These are phyloP conservation scores for Glonium stellatum DNA, from an alignment of 495 filamentous ascomycete species.

Conservation along the genomic window DNA sequence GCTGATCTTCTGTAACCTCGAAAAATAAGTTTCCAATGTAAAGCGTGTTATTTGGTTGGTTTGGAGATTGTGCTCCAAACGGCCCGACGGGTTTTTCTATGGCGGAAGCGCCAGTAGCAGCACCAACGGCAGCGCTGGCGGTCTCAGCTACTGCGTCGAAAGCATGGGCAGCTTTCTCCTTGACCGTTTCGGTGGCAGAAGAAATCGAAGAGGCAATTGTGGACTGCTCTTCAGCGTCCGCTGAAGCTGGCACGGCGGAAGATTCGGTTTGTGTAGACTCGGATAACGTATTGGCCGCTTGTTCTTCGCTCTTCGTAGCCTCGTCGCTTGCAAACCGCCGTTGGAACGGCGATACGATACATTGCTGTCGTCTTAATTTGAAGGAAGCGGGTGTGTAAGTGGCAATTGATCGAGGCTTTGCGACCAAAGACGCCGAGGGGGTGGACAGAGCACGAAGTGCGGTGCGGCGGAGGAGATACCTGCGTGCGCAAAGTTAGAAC, in stretches of 20 bases:
- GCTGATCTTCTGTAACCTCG: conserved; percentile 48
- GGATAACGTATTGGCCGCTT: conserved; percentile 20
- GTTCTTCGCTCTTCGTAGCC: conserved; percentile 30
- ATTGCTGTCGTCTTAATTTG: conserved; percentile 23
- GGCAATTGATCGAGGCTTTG: conserved; percentile 41
- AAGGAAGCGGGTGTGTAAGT: conserved; percentile 31
- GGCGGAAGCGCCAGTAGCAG: background rate
- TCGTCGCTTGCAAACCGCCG: conserved; percentile 43
- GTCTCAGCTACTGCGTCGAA: conserved; percentile 10
- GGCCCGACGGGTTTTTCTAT: too few species aligned
- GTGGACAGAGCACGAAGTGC: conserved; percentile 39
- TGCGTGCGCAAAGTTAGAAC: conserved; percentile 4
- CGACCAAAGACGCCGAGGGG: conserved; percentile 38
- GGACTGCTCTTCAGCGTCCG: conserved; percentile 1
- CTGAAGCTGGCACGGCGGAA: background rate
- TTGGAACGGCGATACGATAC: conserved; percentile 32
- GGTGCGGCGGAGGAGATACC: conserved; percentile 31
- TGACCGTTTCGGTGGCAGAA: background rate
- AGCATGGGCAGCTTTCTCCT: conserved; percentile 8
- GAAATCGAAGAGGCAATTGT: conserved; percentile 14
- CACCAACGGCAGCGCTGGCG: conserved; percentile 3
- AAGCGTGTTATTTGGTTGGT: conserved; percentile 38
- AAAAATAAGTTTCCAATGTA: conserved; percentile 86
- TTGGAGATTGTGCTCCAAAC: too few species aligned
- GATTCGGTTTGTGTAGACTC: conserved; percentile 1